Percentiles rank a stretch among this genome's conserved stretches.
Evolutionary conservation across 352 stramenopile genomes (phyloP).

Genomic region (Phytopythium kandeliae): DNA sequence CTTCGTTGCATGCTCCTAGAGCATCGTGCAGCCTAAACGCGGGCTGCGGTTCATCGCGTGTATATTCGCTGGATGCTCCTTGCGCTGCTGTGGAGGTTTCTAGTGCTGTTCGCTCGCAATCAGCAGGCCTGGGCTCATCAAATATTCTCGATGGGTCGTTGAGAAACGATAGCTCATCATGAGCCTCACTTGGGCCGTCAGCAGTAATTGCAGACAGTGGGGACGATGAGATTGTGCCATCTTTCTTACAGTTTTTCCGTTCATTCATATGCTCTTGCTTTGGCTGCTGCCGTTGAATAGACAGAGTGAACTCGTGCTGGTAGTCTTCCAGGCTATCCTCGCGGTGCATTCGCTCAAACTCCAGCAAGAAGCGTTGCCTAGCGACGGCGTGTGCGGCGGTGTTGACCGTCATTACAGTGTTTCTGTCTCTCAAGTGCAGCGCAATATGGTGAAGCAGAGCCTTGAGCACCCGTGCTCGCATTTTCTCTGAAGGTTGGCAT

Average conservation of each 20-base stretch:
- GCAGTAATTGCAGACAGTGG: too few relatives aligned
- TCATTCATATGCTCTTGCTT: not conserved
- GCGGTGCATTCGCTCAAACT: slow-evolving; percentile 55
- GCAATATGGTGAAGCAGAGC: slow-evolving; percentile 50
- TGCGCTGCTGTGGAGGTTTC: not conserved
- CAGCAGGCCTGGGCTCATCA: not conserved
- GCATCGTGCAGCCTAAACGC: slow-evolving; percentile 12
- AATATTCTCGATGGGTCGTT: not conserved
- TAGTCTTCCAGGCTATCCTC: slow-evolving; percentile 55
- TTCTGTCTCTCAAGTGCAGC: slow-evolving; percentile 28
- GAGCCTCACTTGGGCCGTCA: not conserved
- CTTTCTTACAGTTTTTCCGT: too few relatives aligned
- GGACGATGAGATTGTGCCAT: too few relatives aligned
- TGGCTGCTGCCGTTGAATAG: slow-evolving; percentile 5
- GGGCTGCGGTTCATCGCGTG: slow-evolving; percentile 2
- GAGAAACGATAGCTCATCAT: not conserved
- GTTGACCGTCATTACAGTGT: slow-evolving; percentile 19
- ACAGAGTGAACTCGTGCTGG: slow-evolving; percentile 7
- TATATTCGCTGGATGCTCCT: not conserved
- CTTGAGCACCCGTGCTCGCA: slow-evolving; percentile 39
- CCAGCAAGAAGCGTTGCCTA: slow-evolving; percentile 34
- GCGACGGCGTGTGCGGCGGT: slow-evolving; percentile 38
- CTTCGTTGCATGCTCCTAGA: slow-evolving; percentile 26
- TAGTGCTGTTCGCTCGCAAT: too few relatives aligned
- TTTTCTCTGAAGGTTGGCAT: slow-evolving; percentile 10